phyloP scores from a whole-genome alignment of 2,329 filamentous ascomycete species.

The Aspergillus clavatus region DNA sequence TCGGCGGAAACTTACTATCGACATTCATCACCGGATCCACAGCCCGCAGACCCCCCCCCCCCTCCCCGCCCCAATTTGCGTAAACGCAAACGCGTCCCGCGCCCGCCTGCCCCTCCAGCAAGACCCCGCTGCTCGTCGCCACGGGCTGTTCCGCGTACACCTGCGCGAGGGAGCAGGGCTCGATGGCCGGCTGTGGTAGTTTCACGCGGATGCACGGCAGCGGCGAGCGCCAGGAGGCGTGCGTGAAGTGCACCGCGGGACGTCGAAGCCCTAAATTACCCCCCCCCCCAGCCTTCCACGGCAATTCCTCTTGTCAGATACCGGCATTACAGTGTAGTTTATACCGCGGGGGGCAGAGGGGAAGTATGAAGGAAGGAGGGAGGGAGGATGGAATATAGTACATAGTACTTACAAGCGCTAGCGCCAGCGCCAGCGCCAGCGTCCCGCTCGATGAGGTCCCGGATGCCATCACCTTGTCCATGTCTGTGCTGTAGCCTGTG shows the following conservation, averaged over 20 bases:
- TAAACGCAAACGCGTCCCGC: constrained; percentile 39
- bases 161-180: constrained; percentile 31
- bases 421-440: no score
- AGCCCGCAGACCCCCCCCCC: constrained; percentile 24
- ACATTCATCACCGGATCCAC: constrained; percentile 36
- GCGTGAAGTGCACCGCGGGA: constrained; percentile 36
- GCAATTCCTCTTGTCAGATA: constrained; percentile 9
- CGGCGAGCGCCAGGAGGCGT: constrained; percentile 35
- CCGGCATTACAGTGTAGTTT: no score
- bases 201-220: constrained; percentile 28
- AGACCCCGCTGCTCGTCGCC: constrained; percentile 38
- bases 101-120: constrained; percentile 41
- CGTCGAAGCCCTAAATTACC: constrained; percentile 40
- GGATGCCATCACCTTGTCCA: no score
- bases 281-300: no score
- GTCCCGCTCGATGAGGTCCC: no score
- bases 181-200: constrained; percentile 22
- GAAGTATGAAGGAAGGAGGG: no score
- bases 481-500: constrained; percentile 17
- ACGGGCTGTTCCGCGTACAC: constrained; percentile 36
- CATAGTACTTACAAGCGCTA: no score
- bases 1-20: constrained; percentile 31
- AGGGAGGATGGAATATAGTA: no score
- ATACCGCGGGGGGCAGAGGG: no score
- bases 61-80: constrained; percentile 39